phyloP scores from a whole-genome alignment of 148 eudicot species.

The Vaccinium vitisidaea region DNA sequence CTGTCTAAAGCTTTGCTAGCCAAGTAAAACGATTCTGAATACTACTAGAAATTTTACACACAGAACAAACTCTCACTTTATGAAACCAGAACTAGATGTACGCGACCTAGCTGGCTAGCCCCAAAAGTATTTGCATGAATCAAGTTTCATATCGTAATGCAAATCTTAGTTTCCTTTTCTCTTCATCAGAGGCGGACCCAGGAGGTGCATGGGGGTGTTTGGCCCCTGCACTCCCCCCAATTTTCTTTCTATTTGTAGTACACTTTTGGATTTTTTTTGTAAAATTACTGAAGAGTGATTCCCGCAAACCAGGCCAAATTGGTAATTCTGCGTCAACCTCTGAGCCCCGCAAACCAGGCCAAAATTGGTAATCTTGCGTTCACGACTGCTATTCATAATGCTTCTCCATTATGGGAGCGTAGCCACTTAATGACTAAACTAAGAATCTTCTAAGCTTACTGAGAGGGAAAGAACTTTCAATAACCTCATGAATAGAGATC shows the following conservation, averaged over 20 bases:
- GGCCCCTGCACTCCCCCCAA: too few species aligned
- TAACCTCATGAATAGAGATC: not conserved
- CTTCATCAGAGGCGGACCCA: too few species aligned
- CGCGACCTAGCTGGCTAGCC: not conserved
- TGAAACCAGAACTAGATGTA: not conserved
- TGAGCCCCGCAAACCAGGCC: too few species aligned
- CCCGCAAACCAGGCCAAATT: too few species aligned
- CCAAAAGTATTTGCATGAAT: not conserved
- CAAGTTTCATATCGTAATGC: not conserved
- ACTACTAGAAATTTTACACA: too few species aligned
- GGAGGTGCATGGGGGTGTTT: too few species aligned
- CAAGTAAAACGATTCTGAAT: not conserved
- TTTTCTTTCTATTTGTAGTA: too few species aligned
- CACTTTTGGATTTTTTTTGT: too few species aligned
- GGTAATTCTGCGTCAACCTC: too few species aligned
- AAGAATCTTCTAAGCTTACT: not conserved
- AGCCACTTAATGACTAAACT: not conserved
- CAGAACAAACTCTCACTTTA: not conserved
- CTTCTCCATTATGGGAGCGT: not conserved
- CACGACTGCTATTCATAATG: not conserved
- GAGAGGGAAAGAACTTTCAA: not conserved
- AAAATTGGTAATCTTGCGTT: too few species aligned
- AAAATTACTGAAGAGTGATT: too few species aligned
- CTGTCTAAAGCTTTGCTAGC: not conserved
- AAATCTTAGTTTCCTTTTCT: not conserved